Percentiles rank a stretch among this genome's conserved stretches.
Conservation (phyloP, 2,329 filamentous ascomycete species). For the Harringtonia aguacate region DNA sequence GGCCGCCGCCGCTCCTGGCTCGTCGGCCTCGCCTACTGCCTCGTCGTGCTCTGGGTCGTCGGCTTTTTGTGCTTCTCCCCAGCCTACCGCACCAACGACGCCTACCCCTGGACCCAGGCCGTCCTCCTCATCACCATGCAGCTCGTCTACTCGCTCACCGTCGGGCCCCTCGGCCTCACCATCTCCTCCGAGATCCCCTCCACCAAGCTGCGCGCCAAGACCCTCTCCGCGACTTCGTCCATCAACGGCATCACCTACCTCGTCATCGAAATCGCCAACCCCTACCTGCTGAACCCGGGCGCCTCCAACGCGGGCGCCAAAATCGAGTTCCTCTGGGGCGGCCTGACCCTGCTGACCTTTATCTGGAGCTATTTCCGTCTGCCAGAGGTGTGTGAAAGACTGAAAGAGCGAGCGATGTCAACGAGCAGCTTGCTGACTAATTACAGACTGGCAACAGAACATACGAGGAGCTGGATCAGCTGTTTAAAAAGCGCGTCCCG, state of each 20-base stretch:
- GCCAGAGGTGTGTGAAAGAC: conserved; percentile 1
- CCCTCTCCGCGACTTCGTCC: not conserved
- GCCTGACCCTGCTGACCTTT: not conserved
- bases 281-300: conserved; percentile 5
- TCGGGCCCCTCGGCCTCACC: not conserved
- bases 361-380: conserved; percentile 4
- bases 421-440: too few relatives aligned
- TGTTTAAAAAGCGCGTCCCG: conserved; percentile 1
- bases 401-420: too few relatives aligned
- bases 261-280: not conserved
- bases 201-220: conserved; percentile 6
- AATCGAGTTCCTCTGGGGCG: conserved; percentile 4
- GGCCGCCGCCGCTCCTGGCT: conserved; percentile 5
- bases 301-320: conserved; percentile 1
- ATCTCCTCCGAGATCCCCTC: conserved; percentile 4
- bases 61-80: conserved; percentile 3
- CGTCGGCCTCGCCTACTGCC: conserved; percentile 1
- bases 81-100: conserved; percentile 3
- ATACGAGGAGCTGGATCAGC: conserved; percentile 3
- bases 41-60: conserved; percentile 4
- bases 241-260: conserved; percentile 1
- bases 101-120: conserved; percentile 1
- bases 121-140: conserved; percentile 2
- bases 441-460: conserved; percentile 1
- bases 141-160: conserved; percentile 1